Conservation (phyloP, 2,329 filamentous ascomycete species). For the Botrytis galanthina region DNA sequence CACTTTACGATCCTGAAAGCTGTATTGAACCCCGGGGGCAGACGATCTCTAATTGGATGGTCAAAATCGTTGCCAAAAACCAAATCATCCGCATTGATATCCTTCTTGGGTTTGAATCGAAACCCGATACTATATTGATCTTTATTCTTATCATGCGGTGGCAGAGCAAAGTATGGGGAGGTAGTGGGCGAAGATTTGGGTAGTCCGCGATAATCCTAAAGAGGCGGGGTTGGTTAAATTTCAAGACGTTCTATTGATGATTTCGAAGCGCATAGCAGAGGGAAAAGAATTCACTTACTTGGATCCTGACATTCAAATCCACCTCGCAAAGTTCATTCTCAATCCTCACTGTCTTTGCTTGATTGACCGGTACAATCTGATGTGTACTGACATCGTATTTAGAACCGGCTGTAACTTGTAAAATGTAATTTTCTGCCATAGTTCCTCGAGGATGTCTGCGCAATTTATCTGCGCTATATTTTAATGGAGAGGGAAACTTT, state of each 20-base stretch:
- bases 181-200: constrained; percentile 66
- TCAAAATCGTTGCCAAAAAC: constrained; percentile 97
- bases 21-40: constrained; percentile 83
- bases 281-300: constrained; percentile 48
- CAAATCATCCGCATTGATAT: constrained; percentile 52
- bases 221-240: constrained; percentile 16
- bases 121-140: constrained; percentile 88
- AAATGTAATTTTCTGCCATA: constrained; percentile 71
- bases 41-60: constrained; percentile 76
- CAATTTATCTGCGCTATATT: background rate
- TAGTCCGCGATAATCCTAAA: constrained; percentile 60
- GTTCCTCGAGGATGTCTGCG: background rate
- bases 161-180: constrained; percentile 73
- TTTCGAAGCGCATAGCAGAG: constrained; percentile 31
- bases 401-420: constrained; percentile 79
- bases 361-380: constrained; percentile 72
- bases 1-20: constrained; percentile 84
- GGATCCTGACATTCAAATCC: constrained; percentile 72
- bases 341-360: constrained; percentile 59
- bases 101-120: constrained; percentile 67
- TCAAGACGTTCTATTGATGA: background rate
- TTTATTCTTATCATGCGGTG: constrained; percentile 60
- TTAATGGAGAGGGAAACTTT: background rate
- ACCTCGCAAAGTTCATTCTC: constrained; percentile 62
- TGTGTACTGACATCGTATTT: constrained; percentile 73